Base-by-base conservation (phyloP, 2,329 filamentous ascomycete species). In the Elsinoe fawcettii region DNA sequence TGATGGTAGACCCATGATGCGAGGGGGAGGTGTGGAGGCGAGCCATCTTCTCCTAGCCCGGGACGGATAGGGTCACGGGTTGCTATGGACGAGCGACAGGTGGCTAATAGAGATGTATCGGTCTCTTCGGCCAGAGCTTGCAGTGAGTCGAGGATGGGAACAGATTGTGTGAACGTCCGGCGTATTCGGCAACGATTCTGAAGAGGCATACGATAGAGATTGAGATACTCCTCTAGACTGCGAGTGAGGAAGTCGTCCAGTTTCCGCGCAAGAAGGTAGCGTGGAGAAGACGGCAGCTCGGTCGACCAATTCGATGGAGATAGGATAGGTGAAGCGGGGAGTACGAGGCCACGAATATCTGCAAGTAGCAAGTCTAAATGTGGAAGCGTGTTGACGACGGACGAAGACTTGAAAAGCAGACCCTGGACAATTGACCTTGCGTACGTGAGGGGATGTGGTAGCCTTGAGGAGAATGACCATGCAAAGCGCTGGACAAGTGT, bases 1-100 rank as follows among this genome's bases (percentile, higher is more conserved):
- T 95, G 88, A 59, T 91, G 81, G 65, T 92, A 95, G 0, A 85
- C 82, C 93, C 93, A 99, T 2, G 87, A 90, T 1, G 88, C 90
- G 0, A 97, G 77, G 0, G 90, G 85, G 55, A 88, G 86, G 23
- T 36, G 16, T 2, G 79, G 66, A 82, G 85, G 0, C 82, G 78
- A 39, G 46, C 25, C 46, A 18, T 32, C 25, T 51, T 51, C 46
- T 20, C 46, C 46, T 8, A 53, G 32, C 14, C 20, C n/a, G 18
- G 49, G 49, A 3, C 12, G 57, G 11, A 60, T 34, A 12, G 47
- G 56, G 2, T 60, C 58, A 1, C 46, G 23, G 3, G 44, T 55
- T 11, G 58, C 32, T 14, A 5, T 2, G 6, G 49, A 37, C 2
- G 43, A 41, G n/a, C 22, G 22, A 3, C 58, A 37, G 7, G 30